A percentile compares a stretch with the other conserved stretches of the same genome.
phyloP scores from a whole-genome alignment of 192 early-diverging fungal species.

The Backusella westeae region DNA sequence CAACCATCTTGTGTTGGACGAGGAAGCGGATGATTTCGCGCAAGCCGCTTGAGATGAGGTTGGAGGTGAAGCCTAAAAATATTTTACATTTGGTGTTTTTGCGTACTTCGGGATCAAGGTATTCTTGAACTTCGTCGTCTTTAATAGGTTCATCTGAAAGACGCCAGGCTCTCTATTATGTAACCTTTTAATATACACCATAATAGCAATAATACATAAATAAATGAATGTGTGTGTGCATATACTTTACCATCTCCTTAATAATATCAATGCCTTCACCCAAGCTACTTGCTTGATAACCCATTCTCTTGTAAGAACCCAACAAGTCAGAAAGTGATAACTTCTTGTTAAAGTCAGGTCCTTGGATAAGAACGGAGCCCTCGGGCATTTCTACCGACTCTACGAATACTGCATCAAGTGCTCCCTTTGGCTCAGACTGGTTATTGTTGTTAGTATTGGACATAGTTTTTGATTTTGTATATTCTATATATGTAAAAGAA shows the following conservation, averaged over 20 bases:
- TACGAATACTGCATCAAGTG: conserved; percentile 63
- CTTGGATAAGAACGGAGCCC: conserved; percentile 62
- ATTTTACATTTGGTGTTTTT: conserved; percentile 87
- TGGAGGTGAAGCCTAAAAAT: conserved; percentile 97
- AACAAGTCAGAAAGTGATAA: conserved; percentile 76
- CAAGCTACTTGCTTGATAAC: conserved; percentile 92
- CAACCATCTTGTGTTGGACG: conserved; percentile 86
- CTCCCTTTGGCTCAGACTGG: conserved; percentile 30
- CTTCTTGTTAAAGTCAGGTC: conserved; percentile 92
- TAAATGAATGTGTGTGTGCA: background rate
- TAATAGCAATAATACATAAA: too few species aligned
- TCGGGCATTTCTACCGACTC: conserved; percentile 70
- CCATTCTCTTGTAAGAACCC: conserved; percentile 70
- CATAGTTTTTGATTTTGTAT: background rate
- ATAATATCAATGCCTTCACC: conserved; percentile 88
- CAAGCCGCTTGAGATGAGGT: conserved; percentile 92
- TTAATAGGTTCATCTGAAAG: conserved; percentile 83
- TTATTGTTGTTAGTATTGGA: background rate
- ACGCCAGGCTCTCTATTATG: conserved; percentile 65
- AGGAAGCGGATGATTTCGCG: conserved; percentile 90
- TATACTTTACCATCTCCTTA: conserved; percentile 77
- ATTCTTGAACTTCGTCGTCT: conserved; percentile 58
- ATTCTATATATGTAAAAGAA: background rate
- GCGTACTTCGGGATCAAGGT: conserved; percentile 59
- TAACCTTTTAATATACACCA: background rate